Percentiles rank a stretch among this genome's conserved stretches.
phyloP scores from a whole-genome alignment of 441 rosid genomes.

The Adansonia madagascariensis region DNA sequence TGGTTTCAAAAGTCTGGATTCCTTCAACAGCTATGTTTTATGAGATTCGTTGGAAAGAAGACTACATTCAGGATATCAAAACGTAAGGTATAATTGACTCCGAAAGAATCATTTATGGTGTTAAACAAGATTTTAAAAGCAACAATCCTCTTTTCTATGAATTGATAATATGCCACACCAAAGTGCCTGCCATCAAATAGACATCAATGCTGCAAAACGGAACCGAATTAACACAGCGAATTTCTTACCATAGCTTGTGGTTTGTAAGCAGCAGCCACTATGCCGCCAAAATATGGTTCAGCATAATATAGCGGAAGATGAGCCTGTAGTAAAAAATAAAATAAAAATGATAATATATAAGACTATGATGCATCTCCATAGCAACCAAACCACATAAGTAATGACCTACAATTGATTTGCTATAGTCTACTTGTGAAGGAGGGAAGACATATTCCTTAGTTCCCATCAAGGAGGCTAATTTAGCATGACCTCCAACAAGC shows the following conservation, averaged over 20 bases:
- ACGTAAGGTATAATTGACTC: neutral
- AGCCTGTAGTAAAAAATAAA: slow-evolving; percentile 43
- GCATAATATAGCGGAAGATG: slow-evolving; percentile 48
- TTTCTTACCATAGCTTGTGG: slow-evolving; percentile 52
- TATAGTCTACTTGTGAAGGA: slow-evolving; percentile 51
- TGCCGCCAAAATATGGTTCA: slow-evolving; percentile 56
- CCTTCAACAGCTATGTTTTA: neutral
- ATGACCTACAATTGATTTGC: slow-evolving; percentile 42
- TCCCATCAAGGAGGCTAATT: slow-evolving; percentile 42
- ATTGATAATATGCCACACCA: neutral
- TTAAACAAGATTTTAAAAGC: neutral
- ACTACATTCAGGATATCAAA: neutral
- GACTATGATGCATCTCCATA: slow-evolving; percentile 18
- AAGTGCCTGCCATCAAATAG: neutral
- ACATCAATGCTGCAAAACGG: neutral
- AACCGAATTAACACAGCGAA: neutral
- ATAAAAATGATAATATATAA: slow-evolving; percentile 18
- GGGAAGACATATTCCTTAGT: slow-evolving; percentile 51
- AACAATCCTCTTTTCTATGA: neutral
- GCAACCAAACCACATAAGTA: slow-evolving; percentile 18
- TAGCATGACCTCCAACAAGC: slow-evolving; percentile 42
- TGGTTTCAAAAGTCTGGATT: neutral
- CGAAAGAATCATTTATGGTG: neutral
- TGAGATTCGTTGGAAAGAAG: neutral
- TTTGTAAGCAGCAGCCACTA: slow-evolving; percentile 50